Base-by-base conservation (phyloP, 2,329 filamentous ascomycete species). In the Penicillium sumatraense region DNA sequence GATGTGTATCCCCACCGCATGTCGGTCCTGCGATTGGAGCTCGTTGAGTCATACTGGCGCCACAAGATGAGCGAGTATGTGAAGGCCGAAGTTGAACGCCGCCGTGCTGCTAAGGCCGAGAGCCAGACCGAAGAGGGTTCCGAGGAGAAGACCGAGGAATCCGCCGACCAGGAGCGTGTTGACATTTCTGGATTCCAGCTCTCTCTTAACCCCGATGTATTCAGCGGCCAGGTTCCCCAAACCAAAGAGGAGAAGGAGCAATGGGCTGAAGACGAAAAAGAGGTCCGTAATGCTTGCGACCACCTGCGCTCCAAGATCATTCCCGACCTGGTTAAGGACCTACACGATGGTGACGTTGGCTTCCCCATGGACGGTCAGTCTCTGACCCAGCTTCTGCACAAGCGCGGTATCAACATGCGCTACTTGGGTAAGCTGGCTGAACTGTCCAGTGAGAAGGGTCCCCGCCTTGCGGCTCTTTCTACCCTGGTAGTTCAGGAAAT, bases 311-410 rank as follows among this genome's bases (percentile, higher is more conserved):
- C 86, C 8, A 87, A 89, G 57, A 85, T 91, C 51, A 89, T 99
- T 61, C 92, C 93, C n/a, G 86, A 89, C 53, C 82, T 99, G 54
- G 77, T 98, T 54, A 87, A 89, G 59, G 93, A 99, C 68, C 84
- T 99, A 55, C 89, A 89, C 70, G 91, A 96, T 62, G 93, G 91
- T 6, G 93, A 99, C 64, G 89, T 96, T 63, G 95, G 93, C 67
- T 98, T 98, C 80, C 95, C 95, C 11, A 97, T 98, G 91, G 96
- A 99, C 67, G 95, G 95, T n/a, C 86, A 90, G 68, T 97, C 93
- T 18, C 81, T 99, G 55, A 91, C 89, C 67, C 87, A 88, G 62
- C 84, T 97, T 49, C 82, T 99, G 70, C 95, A 99, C 81, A 96
- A 96, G 82, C 90, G 93, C 38, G 95, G 95, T 77, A 93, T 99